Evolutionary conservation across 495 filamentous ascomycete genomes (phyloP), one percentile per base, ranked within the genome.

Genomic region (Penicillium bialowiezense): DNA sequence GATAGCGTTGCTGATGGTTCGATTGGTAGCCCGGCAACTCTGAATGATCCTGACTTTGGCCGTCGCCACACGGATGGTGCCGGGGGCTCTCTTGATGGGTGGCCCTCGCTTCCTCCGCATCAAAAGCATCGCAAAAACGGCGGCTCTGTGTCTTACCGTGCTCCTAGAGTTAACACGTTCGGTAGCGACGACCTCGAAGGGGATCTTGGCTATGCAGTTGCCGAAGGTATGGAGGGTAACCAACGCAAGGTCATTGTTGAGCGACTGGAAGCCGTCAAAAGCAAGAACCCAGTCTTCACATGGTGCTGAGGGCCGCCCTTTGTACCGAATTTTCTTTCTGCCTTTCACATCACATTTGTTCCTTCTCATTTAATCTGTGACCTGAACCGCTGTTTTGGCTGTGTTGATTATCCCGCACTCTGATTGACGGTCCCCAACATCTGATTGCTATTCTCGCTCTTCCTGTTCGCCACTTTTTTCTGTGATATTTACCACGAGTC

Each of bases 161-260:
- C 52, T 29, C 61, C 61, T 21, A 52, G 59, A 24, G 56, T 64
- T 39, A 62, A 64, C 23, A 59, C 74, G 21, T 75, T 76, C 41
- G 84, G 85, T 43, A 83, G 81, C 31, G 89, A 91, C 46, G 90
- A 95, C 62, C 72, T 85, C 0, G 93, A 96, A 55, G 92, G 91
- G 1, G 93, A 98, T 68, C 70, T 98, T 19, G 93, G 93, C 5
- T 97, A 95, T 68, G 90, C 91, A 7, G 95, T 89, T 9, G 91
- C 91, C 1, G 87, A 88, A 64, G 95, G 85, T n/a, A 88, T 91
- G 86, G 90, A 96, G 64, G 87, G 89, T 2, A 86, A 88, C 46
- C 81, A 85, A 65, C 80, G 90, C 50, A 91, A 91, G 69, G 95
- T 98, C 33, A 97, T 97, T 75, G 92, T 97, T 32, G 93, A 98